Evolutionary conservation across 305 asterid species (phyloP).

Genomic region (Withania somnifera): DNA sequence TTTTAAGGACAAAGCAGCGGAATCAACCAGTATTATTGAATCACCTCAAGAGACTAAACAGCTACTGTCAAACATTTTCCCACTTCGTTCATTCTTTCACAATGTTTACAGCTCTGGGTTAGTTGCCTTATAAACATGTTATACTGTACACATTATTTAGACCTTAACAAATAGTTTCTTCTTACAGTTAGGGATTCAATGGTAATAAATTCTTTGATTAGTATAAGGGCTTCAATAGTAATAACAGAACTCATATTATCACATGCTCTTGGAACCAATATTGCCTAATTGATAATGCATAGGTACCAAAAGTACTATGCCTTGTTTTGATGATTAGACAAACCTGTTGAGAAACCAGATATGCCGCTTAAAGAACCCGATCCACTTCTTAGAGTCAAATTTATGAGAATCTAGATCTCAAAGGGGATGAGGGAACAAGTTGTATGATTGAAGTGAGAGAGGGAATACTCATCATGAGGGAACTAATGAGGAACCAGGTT

Average conservation of each 20-base stretch:
- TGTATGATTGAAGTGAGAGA: too few species aligned
- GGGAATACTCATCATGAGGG: too few species aligned
- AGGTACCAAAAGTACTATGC: too few species aligned
- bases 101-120: not conserved
- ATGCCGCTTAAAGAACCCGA: too few species aligned
- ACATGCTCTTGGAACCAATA: not conserved
- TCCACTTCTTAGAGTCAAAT: too few species aligned
- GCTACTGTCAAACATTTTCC: not conserved
- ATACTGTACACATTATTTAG: not conserved
- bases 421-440: too few species aligned
- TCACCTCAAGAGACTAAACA: too few species aligned
- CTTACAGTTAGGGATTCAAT: not conserved
- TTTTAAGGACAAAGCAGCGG: not conserved
- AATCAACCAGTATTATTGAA: not conserved
- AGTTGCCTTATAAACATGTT: not conserved
- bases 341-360: too few species aligned
- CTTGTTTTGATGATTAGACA: too few species aligned
- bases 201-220: not conserved
- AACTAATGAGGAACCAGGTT: too few species aligned
- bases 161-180: not conserved
- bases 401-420: too few species aligned
- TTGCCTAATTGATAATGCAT: too few species aligned
- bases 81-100: not conserved
- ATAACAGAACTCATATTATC: not conserved
- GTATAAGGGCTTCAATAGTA: not conserved